These are phyloP conservation scores for Aspergillus versicolor DNA, from an alignment of 2,329 filamentous ascomycete species.

Conservation along the genomic window DNA sequence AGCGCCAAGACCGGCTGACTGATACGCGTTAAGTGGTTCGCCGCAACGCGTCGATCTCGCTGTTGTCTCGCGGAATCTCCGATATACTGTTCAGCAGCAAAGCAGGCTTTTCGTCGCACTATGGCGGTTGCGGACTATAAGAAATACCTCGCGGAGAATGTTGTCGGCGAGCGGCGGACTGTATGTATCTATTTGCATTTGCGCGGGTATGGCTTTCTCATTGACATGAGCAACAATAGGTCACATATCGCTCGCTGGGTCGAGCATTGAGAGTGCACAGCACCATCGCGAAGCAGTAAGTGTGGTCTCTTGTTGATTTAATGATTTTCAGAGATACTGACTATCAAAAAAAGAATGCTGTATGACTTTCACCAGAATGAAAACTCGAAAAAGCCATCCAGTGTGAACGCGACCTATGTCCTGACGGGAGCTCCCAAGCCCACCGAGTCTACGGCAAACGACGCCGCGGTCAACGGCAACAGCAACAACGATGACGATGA, in stretches of 20 bases:
- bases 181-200: conserved; percentile 48
- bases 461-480: conserved; percentile 44
- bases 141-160: conserved; percentile 70
- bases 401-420: conserved; percentile 90
- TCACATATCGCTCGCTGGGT: conserved; percentile 84
- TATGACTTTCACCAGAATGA: conserved; percentile 81
- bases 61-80: neutral
- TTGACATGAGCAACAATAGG: conserved; percentile 48
- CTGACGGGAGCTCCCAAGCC: conserved; percentile 67
- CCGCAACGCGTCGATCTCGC: conserved; percentile 19
- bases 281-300: conserved; percentile 84
- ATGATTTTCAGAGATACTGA: neutral
- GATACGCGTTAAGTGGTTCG: conserved; percentile 44
- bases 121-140: conserved; percentile 57
- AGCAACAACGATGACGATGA: conserved; percentile 63
- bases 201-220: neutral
- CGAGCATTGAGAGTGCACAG: conserved; percentile 79
- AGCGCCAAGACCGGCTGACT: conserved; percentile 41
- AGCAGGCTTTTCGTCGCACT: conserved; percentile 9
- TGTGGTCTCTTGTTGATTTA: conserved; percentile 10
- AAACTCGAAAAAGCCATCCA: conserved; percentile 70
- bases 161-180: conserved; percentile 72
- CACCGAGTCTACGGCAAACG: conserved; percentile 39
- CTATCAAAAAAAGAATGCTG: conserved; percentile 63
- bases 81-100: neutral